Base-by-base conservation (phyloP, 1,284 basidiomycete genomes). In the Trichosporon inkin region DNA sequence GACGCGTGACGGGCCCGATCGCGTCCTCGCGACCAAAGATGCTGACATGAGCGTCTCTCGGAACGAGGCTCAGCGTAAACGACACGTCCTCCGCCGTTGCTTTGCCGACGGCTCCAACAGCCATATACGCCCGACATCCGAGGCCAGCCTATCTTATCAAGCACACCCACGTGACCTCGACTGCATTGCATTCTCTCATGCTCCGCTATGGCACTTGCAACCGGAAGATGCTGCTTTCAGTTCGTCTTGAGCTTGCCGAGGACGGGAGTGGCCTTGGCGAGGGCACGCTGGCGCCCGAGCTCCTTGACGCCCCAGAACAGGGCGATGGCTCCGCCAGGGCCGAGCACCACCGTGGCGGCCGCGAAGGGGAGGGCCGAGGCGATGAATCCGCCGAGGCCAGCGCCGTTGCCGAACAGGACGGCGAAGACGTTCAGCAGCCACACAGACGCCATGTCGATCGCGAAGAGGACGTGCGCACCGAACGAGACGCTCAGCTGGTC, bases 291-390 rank as follows among this genome's bases (percentile, higher is more conserved):
- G 24, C 44, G 44, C 17, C 16, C 24, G 6, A 49, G 22, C 44
- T 49, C 44, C 44, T 49, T 49, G 28, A 32, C n/a, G 6, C 44
- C 62, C 62, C 62, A 63, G 35, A 55, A 20, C 37, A 63, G 40
- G 22, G 56, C 58, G 40, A 61, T 22, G 22, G 53, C 59, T 7
- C 59, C 59, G 20, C 62, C 59, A 3, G 62, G 62, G 14, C 62
- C 62, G 20, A 56, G 55, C 1, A 57, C 10, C 10, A 19, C 52
- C 6, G 52, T 17, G 14, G 53, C 32, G 32, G 20, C 28, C 5
- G 22, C 19, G 20, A 57, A 17, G 3, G 47, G 34, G 7, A 55
- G 1, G n/a, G 55, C 24, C 8, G 39, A 32, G 35, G 22, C 17
- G 39, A 63, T 14, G 11, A 56, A 39, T 10, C 44, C 37, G 19